These are phyloP conservation scores for Daldinia sp. DNA, from an alignment of 2,329 filamentous ascomycete genomes.

Conservation along the genomic window DNA sequence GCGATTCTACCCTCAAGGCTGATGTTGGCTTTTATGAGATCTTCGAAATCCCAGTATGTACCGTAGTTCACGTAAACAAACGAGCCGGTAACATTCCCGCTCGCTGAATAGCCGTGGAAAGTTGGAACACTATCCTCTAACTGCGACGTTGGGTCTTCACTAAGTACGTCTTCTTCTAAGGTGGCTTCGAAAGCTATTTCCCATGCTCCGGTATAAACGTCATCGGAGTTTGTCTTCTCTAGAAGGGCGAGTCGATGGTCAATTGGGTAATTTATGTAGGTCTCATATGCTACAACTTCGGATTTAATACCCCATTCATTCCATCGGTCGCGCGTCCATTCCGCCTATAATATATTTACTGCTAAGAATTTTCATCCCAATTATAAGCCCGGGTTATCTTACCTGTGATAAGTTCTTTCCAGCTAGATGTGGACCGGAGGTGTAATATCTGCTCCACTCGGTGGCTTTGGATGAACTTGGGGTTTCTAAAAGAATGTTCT, in stretches of 20 bases:
- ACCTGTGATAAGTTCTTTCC: slow-evolving; percentile 80
- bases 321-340: slow-evolving; percentile 80
- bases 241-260: slow-evolving; percentile 75
- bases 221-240: slow-evolving; percentile 54
- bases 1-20: slow-evolving; percentile 86
- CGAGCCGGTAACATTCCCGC: slow-evolving; percentile 85
- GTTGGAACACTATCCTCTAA: slow-evolving; percentile 79
- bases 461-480: slow-evolving; percentile 64
- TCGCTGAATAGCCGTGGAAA: slow-evolving; percentile 95
- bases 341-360: slow-evolving; percentile 54
- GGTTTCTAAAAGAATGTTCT: slow-evolving; percentile 64
- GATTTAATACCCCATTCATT: slow-evolving; percentile 73
- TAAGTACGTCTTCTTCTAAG: slow-evolving; percentile 82
- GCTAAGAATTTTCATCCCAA: neutral
- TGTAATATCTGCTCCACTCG: slow-evolving; percentile 83
- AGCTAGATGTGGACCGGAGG: slow-evolving; percentile 76
- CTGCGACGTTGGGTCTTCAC: slow-evolving; percentile 82
- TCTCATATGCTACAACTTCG: slow-evolving; percentile 74
- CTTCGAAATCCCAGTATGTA: slow-evolving; percentile 84
- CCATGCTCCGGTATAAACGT: slow-evolving; percentile 53
- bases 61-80: slow-evolving; percentile 94
- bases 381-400: slow-evolving; percentile 20
- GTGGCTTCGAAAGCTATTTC: slow-evolving; percentile 79
- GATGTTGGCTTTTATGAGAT: slow-evolving; percentile 77
- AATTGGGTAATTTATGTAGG: slow-evolving; percentile 80